A percentile compares a stretch with the other conserved stretches of the same genome.
Evolutionary conservation across 495 filamentous ascomycete genomes (phyloP).

Genomic region (Xylaria bambusicola): DNA sequence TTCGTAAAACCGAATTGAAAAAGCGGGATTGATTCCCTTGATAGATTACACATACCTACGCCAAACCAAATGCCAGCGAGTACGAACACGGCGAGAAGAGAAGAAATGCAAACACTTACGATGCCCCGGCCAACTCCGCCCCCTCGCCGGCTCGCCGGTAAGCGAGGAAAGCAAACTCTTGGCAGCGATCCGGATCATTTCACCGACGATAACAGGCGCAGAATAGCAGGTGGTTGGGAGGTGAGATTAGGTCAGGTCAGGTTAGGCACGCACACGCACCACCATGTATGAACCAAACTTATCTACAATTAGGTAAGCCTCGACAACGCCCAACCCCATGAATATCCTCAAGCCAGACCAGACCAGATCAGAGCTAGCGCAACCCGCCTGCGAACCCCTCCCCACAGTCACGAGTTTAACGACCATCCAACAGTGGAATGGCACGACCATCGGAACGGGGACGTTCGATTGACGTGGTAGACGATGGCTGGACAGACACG

Average conservation of each 20-base stretch:
- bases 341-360: neutral
- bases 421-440: slow-evolving; percentile 5
- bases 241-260: too few relatives aligned
- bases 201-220: neutral
- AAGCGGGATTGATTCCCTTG: too few relatives aligned
- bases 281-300: neutral
- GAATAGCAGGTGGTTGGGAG: slow-evolving; percentile 4
- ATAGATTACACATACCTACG: too few relatives aligned
- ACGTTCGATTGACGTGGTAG: slow-evolving; percentile 15
- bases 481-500: slow-evolving; percentile 14
- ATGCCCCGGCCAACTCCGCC: too few relatives aligned
- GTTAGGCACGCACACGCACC: slow-evolving; percentile 11
- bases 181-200: slow-evolving; percentile 1
- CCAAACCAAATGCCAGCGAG: too few relatives aligned
- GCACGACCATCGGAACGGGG: neutral
- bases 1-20: too few relatives aligned
- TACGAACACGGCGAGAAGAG: too few relatives aligned
- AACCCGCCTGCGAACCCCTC: slow-evolving; percentile 8
- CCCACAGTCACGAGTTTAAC: neutral
- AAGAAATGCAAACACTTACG: too few relatives aligned
- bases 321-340: neutral
- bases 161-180: neutral
- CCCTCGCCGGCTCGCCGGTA: too few relatives aligned
- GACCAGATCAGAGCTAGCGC: neutral
- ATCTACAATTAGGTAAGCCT: neutral